These are phyloP conservation scores for Tilletia caries DNA, from an alignment of 1,284 basidiomycete species.

Conservation along the genomic window DNA sequence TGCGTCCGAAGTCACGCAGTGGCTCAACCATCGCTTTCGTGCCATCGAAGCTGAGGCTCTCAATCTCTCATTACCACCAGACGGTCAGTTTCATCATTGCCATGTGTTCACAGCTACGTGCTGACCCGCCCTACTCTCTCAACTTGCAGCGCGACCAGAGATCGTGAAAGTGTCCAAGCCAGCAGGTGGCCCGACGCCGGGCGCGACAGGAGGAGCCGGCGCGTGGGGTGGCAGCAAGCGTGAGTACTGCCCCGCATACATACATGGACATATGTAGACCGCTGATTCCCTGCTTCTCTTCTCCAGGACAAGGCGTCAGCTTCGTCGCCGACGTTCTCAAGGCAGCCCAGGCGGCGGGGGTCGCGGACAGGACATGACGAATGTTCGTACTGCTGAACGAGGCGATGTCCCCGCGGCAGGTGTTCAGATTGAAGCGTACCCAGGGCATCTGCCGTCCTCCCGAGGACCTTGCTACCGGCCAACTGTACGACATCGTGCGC, in stretches of 20 bases:
- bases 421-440: background rate
- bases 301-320: background rate
- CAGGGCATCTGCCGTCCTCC: background rate
- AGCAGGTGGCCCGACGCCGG: background rate
- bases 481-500: no score
- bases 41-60: background rate
- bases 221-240: background rate
- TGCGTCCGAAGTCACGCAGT: background rate
- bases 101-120: background rate
- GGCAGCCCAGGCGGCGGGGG: background rate
- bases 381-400: background rate
- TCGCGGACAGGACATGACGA: background rate
- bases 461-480: no score
- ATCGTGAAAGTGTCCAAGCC: conserved; percentile 4
- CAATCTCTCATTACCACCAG: background rate
- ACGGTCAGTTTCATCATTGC: background rate
- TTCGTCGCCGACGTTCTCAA: background rate
- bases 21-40: conserved; percentile 5
- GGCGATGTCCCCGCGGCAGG: background rate
- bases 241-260: background rate
- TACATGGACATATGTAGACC: background rate
- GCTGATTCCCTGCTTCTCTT: background rate
- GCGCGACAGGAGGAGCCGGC: background rate
- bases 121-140: background rate
- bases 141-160: background rate